Base-by-base conservation (phyloP, 208 protist species). In the Vickermania ingenoplastis region DNA sequence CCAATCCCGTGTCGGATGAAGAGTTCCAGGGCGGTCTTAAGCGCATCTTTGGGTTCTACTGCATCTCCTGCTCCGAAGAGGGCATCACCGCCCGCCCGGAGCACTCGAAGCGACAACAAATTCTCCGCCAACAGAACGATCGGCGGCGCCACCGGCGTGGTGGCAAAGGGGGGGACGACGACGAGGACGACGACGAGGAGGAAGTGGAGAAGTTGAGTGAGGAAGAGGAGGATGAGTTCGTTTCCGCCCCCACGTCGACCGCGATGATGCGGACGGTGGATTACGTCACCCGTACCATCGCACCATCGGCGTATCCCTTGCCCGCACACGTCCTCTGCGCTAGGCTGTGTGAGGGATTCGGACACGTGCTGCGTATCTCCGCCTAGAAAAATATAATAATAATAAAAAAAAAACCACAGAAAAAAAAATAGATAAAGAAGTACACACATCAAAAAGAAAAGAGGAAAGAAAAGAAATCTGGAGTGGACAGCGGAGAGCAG, bases 31-130 rank as follows among this genome's bases (percentile, higher is more conserved):
- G 88, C 24, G 88, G 88, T 22, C 68, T 91, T 31, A 95, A 95
- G 70, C 68, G 82, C 58, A 81, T 92, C 2, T 56, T 60, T 0
- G 82, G 73, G 25, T 92, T 92, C 54, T 92, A 88, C 59, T 81
- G 72, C 63, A 77, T 95, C 71, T 73, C 81, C 27, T 95, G 88
- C 76, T 86, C 84, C 5, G 88, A 95, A 21, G 84, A 95, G 36
- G 63, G 69, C 51, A 73, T 45, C 36, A 45, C 36, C 36, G 36
- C 17, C 17, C 36, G 36, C 36, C 36, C 36, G 17, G 36, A 45
- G 17, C n/a, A n/a, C n/a, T n/a, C n/a, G n/a, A n/a, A n/a, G n/a
- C n/a, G n/a, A n/a, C n/a, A n/a, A n/a, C n/a, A n/a, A n/a, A n/a
- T n/a, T n/a, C n/a, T n/a, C n/a, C n/a, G n/a, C n/a, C n/a, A n/a